Conservation (phyloP, 2,329 filamentous ascomycete genomes). For the Hypomyces rosellus region DNA sequence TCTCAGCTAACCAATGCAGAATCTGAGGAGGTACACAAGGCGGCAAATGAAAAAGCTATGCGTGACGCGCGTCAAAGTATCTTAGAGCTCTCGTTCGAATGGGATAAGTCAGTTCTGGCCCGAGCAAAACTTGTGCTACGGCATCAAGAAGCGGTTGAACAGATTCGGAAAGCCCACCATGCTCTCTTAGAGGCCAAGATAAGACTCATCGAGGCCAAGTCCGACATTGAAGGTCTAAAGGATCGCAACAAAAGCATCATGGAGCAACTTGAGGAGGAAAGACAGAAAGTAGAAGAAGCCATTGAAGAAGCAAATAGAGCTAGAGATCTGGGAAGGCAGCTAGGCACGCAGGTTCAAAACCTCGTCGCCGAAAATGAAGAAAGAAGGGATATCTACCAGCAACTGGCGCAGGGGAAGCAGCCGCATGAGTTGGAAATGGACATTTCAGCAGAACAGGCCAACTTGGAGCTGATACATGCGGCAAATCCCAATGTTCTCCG, state of each 20-base stretch:
- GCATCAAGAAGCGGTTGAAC: conserved; percentile 54
- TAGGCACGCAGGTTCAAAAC: conserved; percentile 31
- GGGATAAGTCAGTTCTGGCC: conserved; percentile 49
- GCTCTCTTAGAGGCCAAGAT: conserved; percentile 64
- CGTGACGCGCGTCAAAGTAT: conserved; percentile 33
- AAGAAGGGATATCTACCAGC: conserved; percentile 34
- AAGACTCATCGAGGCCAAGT: conserved; percentile 70
- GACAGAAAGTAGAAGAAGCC: conserved; percentile 28
- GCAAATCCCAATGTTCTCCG: conserved; percentile 69
- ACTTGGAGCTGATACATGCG: conserved; percentile 73
- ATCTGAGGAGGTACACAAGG: conserved; percentile 29
- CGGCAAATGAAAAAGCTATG: conserved; percentile 25
- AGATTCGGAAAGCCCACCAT: conserved; percentile 55
- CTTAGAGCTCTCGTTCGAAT: conserved; percentile 43
- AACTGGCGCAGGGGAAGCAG: conserved; percentile 43
- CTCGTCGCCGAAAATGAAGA: conserved; percentile 34
- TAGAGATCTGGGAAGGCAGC: conserved; percentile 26
- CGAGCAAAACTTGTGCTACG: conserved; percentile 49
- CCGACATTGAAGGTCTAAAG: conserved; percentile 66
- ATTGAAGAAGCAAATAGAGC: conserved; percentile 32
- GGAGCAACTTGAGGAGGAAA: conserved; percentile 42
- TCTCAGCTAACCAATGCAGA: conserved; percentile 23
- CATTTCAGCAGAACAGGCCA: conserved; percentile 66
- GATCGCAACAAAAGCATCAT: conserved; percentile 57
- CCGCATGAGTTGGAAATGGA: conserved; percentile 63